Conservation (phyloP, 179 eudicot genomes). For the Silene noctiflora region DNA sequence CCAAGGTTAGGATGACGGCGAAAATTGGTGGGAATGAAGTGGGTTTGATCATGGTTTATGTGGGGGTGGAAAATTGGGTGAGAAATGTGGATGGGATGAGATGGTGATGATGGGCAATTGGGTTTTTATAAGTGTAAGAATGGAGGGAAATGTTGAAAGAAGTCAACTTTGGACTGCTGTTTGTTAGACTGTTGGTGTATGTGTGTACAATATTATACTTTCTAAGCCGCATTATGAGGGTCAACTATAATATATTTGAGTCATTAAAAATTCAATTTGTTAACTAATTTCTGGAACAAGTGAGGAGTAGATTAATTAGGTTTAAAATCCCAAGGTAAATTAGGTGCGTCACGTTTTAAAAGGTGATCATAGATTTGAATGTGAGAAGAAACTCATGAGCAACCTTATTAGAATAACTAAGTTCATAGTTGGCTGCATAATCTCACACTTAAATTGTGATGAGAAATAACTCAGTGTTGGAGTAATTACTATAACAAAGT, state of each 20-base stretch:
- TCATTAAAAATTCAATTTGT: too few species aligned
- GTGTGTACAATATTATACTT: neutral
- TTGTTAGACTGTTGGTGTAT: neutral
- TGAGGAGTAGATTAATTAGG: neutral
- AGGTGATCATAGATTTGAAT: too few species aligned
- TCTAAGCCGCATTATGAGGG: neutral
- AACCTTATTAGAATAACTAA: neutral
- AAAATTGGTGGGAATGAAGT: neutral
- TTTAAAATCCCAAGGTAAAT: neutral
- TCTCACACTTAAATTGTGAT: neutral
- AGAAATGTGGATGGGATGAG: constrained; percentile 5
- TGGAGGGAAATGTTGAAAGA: neutral
- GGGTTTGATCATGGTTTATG: constrained; percentile 2
- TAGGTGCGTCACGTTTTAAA: neutral
- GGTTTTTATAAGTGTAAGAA: neutral
- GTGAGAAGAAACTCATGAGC: constrained; percentile 5
- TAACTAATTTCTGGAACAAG: neutral
- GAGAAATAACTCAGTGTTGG: too few species aligned
- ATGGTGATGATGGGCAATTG: neutral
- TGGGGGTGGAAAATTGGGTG: neutral
- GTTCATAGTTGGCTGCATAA: neutral
- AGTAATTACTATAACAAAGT: neutral
- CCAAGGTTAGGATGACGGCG: neutral
- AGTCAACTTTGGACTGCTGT: constrained; percentile 20
- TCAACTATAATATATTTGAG: too few species aligned